Base-by-base conservation (phyloP, 345 rosid species). In the Gossypium raimondii region DNA sequence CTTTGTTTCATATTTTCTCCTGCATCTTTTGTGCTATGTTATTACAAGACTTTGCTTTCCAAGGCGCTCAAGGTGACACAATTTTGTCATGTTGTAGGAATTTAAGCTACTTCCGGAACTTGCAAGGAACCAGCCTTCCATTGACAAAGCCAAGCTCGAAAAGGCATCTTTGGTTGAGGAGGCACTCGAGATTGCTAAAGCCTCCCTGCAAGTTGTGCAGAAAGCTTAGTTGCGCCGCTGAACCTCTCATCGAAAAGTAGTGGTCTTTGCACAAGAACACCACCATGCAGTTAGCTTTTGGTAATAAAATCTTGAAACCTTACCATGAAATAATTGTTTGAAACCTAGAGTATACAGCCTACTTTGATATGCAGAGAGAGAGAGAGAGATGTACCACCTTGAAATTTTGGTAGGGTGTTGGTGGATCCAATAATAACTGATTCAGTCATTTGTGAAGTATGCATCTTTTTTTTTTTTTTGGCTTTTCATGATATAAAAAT, bases 111-210 rank as follows among this genome's bases (percentile, higher is more conserved):
- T 68, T 16, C 59, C 59, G 0, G 73, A 50, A 50, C 24, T 68
- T 50, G 44, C 45, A 20, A 84, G 98, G 86, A 79, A 85, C 83
- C 96, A 90, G 79, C 99, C 99, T 29, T 52, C 72, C 0, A 84
- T 92, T 13, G 94, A 95, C 44, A 92, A 87, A 80, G 80, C 88
- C 52, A 87, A 87, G 82, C 97, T 92, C 68, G 85, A 85, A 69
- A 85, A 83, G 43, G 96, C 98, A 68, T 85, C 98, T 59, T 92
- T 97, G 7, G 97, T 90, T 4, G 97, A 95, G 82, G 97, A 87
- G 84, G 99, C 97, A 0, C 86, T 94, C 2, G 85, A 86, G 73
- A 89, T 94, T 60, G 93, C 90, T 63, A 76, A 68, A 73, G 73
- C 84, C 27, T 86, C 91, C 77, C 85, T 90, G 8, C 78, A 72